Conservation (phyloP, 805 yeast species). For the Candida adriatica region DNA sequence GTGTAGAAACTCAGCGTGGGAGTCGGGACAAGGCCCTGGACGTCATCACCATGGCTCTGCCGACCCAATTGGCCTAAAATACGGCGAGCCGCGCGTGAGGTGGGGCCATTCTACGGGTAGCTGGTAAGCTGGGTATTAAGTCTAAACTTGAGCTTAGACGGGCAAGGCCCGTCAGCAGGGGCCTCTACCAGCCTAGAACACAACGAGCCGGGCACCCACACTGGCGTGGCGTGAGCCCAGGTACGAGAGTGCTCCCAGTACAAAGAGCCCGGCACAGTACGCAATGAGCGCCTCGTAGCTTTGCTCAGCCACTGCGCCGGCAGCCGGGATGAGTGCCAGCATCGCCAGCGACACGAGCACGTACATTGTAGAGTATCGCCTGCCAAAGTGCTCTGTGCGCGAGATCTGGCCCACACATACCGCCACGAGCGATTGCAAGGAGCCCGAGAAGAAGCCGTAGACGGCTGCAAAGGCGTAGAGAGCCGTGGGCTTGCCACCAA, state of each 20-base stretch:
- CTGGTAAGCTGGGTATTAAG: too few species aligned
- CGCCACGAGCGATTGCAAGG: conserved; percentile 29
- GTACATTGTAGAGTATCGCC: conserved; percentile 48
- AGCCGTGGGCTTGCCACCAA: conserved; percentile 25
- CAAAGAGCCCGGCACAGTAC: conserved; percentile 6
- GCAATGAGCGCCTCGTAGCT: conserved; percentile 10
- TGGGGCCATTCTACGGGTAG: too few species aligned
- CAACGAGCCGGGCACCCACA: conserved; percentile 10
- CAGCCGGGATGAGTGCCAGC: conserved; percentile 40
- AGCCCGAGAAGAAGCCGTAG: conserved; percentile 47
- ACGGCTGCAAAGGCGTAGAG: conserved; percentile 34
- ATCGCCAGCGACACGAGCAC: conserved; percentile 48
- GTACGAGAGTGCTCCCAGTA: conserved; percentile 3
- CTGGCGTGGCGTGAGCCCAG: conserved; percentile 4
- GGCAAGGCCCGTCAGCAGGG: too few species aligned
- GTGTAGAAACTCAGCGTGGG: too few species aligned
- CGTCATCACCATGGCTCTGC: too few species aligned
- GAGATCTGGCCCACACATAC: conserved; percentile 52
- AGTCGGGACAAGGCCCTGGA: too few species aligned
- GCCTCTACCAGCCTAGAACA: too few species aligned
- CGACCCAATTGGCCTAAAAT: too few species aligned
- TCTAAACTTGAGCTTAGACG: too few species aligned
- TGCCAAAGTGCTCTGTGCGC: conserved; percentile 43
- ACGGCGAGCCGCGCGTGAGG: too few species aligned
- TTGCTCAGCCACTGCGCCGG: conserved; percentile 32